Base-by-base conservation (phyloP, 2,329 filamentous ascomycete genomes). In the Bipolaris cookei region DNA sequence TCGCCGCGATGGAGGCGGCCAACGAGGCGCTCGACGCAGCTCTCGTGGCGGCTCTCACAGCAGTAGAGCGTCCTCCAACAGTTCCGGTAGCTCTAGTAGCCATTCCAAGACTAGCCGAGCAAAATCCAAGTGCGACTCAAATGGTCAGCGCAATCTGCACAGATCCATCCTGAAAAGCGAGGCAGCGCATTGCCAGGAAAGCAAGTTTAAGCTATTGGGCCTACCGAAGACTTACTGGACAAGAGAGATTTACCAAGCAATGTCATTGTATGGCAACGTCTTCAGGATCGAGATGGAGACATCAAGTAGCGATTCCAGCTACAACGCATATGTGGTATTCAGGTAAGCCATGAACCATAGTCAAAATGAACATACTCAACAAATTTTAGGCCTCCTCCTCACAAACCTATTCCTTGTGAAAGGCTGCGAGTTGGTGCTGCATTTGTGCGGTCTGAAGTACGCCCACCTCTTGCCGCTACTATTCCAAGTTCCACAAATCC, bases 221-320 rank as follows among this genome's bases (percentile, higher is more conserved):
- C 37, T 75, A 23, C 61, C 65, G 2, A 66, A 60, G 32, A 25
- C 16, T 1, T 66, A 16, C 38, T 66, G 63, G 64, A 68, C 59
- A 1, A 59, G 58, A 23, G 61, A 69, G 10, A 51, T 72, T 3
- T 70, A 74, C 25, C 11, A 65, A 2, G 59, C 59, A 4, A 41
- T 75, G 25, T 63, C 63, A 10, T 34, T 21, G 0, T 70, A 69
- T 41, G 74, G 75, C 1, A 66, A 55, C 8, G 66, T 77, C 10
- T 38, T 62, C 16, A 67, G 60, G 43, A 70, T 78, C 38, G 70
- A 76, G 0, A 68, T 76, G 28, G 42, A 63, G 32, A 2, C 10
- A 5, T 48, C 45, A 7, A 45, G 25, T 14, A 49, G 38, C 4
- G 56, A 62, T 39, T 55, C 54, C 28, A 30, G 28, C 28, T 30